Base-by-base conservation (phyloP, 345 rosid genomes). In the Crucihimalaya himalaica region DNA sequence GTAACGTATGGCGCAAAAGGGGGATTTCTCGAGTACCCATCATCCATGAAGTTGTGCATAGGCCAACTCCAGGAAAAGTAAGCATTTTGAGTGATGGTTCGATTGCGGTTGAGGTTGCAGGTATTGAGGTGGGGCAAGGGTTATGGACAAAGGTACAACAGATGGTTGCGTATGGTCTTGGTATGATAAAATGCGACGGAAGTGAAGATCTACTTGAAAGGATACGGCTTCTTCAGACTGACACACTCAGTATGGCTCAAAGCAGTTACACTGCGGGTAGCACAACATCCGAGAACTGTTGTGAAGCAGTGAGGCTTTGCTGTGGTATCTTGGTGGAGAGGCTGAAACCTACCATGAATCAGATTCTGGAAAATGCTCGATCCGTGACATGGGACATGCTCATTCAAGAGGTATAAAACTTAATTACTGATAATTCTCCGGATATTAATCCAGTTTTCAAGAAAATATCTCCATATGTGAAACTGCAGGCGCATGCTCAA, bases 61-160 rank as follows among this genome's bases (percentile, higher is more conserved):
- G 83, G 64, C 80, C 90, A 15, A 88, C 90, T 63, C 88, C 97
- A 0, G 96, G 97, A 40, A 88, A 76, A 79, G 98, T 91, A 50
- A 86, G 96, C 83, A 86, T 94, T 75, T 79, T 94, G 10, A 58
- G 86, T 12, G 98, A 94, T 63, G 96, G 93, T 15, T 91, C 97
- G 47, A 61, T 94, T 72, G 93, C 70, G 40, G 96, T 88, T 70
- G 97, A 94, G 82, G 96, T 91, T 70, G 95, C 90, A 58, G 98
- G 97, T 31, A 83, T 84, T 77, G 98, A 94, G 78, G 54, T 94
- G 6, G 98, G 97, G 31, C 97, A 89, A 82, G 98, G 98, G 43
- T 85, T 94, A 16, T 94, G 89, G 93, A 91, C 97, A 5, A 94
- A 94, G 79, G 98, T 83, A 32, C 91, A 91, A 72, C 98, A 94